phyloP scores from a whole-genome alignment of 1,284 basidiomycete species.

The Sutorius eximius region DNA sequence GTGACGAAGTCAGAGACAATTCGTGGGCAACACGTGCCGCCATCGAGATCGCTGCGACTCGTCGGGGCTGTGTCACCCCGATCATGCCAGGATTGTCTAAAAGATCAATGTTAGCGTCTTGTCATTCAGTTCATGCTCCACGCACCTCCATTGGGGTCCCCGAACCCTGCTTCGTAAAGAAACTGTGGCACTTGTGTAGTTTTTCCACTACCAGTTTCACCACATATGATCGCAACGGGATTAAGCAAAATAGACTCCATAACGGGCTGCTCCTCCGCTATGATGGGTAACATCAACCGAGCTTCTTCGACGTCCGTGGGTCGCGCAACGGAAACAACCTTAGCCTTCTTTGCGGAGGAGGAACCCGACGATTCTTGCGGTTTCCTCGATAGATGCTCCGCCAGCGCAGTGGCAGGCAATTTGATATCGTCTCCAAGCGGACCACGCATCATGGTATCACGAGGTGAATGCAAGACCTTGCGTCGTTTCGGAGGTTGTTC shows the following conservation, averaged over 20 bases:
- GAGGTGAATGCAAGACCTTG: slow-evolving; percentile 36
- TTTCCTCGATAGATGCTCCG: slow-evolving; percentile 44
- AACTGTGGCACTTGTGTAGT: slow-evolving; percentile 99
- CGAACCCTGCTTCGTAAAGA: slow-evolving; percentile 96
- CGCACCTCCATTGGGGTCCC: slow-evolving; percentile 75
- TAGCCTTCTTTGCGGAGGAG: slow-evolving; percentile 22
- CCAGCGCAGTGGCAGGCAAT: slow-evolving; percentile 62
- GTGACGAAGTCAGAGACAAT: slow-evolving; percentile 74
- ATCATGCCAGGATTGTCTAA: slow-evolving; percentile 97
- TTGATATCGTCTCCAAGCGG: slow-evolving; percentile 67
- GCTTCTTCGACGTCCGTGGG: slow-evolving; percentile 76
- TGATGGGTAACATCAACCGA: slow-evolving; percentile 83
- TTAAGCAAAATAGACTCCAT: slow-evolving; percentile 91
- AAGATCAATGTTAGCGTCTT: slow-evolving; percentile 5
- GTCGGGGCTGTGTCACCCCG: slow-evolving; percentile 94
- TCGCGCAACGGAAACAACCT: slow-evolving; percentile 66
- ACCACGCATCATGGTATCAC: slow-evolving; percentile 51
- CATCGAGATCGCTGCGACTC: slow-evolving; percentile 97
- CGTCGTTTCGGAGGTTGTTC: slow-evolving; percentile 43
- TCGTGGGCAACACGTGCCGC: slow-evolving; percentile 90
- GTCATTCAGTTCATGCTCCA: slow-evolving; percentile 1
- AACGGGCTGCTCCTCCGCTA: slow-evolving; percentile 92
- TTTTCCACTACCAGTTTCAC: slow-evolving; percentile 98
- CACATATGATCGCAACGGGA: slow-evolving; percentile 89
- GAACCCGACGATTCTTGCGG: slow-evolving; percentile 28